Evolutionary conservation across 2,329 filamentous ascomycete species (phyloP), one percentile per base, ranked within the genome.

Genomic region (Colletotrichum tropicicola): DNA sequence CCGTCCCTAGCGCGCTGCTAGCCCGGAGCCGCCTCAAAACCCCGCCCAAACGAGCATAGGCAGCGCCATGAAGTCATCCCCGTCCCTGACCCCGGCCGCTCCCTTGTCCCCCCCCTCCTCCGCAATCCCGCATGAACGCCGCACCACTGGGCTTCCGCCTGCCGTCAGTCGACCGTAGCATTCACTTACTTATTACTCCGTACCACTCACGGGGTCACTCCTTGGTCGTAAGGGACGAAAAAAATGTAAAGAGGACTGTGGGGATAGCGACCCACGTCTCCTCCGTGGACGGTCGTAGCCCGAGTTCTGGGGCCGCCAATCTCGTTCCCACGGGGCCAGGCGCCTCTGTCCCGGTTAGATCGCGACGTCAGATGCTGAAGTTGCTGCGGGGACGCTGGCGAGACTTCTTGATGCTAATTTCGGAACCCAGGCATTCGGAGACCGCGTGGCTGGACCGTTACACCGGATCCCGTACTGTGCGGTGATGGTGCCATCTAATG

Each of bases 121-220:
- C 61, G 61, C 61, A 61, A 61, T 51, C 61, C 57, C 61, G 61
- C 61, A 65, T 65, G 48, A 47, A 65, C 57, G 49, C 57, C 48
- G 43, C 49, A 45, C 6, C 32, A 17, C 27, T 59, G 43, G 61
- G 41, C 32, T 55, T 39, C 41, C 56, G 35, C 49, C 56, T 65
- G 49, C 57, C 43, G 43, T 39, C 43, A 55, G 43, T 44, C n/a
- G 43, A 12, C 56, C 57, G 21, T 37, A 39, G 30, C n/a, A 47
- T n/a, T 32, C 23, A n/a, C 37, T 17, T 19, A 35, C 37, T 25
- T 54, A 35, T 27, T 17, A 43, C 37, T 25, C 35, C 41, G 43
- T 28, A n/a, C 28, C 6, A 44, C 61, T 61, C 43, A 27, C 49
- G 43, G 57, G 56, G 48, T 39, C 21, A 41, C 23, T 55, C 61